Conservation (phyloP, 2,329 filamentous ascomycete species). For the Xylaria sp. region DNA sequence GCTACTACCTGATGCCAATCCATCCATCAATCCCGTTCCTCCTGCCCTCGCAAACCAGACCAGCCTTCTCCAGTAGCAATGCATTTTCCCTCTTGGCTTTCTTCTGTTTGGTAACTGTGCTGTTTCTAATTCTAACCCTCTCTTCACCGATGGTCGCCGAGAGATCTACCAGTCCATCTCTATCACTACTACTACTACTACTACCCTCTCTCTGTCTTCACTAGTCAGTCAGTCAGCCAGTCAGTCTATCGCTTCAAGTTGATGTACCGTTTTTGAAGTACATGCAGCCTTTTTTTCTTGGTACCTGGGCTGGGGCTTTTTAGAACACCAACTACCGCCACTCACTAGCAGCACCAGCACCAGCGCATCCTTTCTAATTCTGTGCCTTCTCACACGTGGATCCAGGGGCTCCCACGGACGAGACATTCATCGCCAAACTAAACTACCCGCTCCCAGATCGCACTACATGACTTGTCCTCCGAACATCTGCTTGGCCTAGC, state of each 20-base stretch:
- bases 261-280: constrained; percentile 24
- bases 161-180: constrained; percentile 19
- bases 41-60: constrained; percentile 32
- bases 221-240: constrained; percentile 7
- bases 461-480: constrained; percentile 17
- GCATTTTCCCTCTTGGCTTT: constrained; percentile 34
- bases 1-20: constrained; percentile 28
- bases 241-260: constrained; percentile 28
- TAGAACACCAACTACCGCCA: constrained; percentile 31
- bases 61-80: constrained; percentile 24
- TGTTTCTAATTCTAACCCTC: constrained; percentile 24
- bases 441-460: constrained; percentile 22
- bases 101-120: constrained; percentile 27
- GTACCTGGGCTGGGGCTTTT: constrained; percentile 16
- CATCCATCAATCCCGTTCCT: constrained; percentile 33
- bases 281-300: constrained; percentile 26
- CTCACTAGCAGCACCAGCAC: constrained; percentile 27
- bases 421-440: constrained; percentile 18
- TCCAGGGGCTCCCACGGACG: constrained; percentile 20
- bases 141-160: constrained; percentile 18
- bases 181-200: constrained; percentile 13
- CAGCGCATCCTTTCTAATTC: constrained; percentile 31
- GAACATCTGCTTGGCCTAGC: constrained; percentile 9
- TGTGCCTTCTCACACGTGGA: constrained; percentile 33
- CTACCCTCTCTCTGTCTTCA: constrained; percentile 2